A percentile compares a stretch with the other conserved stretches of the same genome.
phyloP scores from a whole-genome alignment of 2,329 filamentous ascomycete species.

The Neonectria hederae region DNA sequence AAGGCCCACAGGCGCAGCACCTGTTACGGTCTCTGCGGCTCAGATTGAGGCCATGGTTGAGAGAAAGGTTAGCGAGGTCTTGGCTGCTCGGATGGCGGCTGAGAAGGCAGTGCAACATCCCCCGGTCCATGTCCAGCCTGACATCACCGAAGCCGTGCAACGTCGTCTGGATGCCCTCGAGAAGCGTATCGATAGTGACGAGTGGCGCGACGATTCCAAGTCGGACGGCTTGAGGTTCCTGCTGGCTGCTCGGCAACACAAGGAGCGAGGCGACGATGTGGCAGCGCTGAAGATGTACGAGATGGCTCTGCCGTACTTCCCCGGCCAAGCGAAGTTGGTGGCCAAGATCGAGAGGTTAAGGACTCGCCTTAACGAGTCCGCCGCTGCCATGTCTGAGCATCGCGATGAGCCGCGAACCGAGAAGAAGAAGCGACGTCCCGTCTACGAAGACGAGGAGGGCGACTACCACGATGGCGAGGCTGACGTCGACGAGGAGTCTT shows the following conservation, averaged over 20 bases:
- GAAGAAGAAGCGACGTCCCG: constrained; percentile 44
- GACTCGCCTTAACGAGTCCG: constrained; percentile 56
- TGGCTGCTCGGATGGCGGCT: constrained; percentile 74
- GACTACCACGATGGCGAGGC: constrained; percentile 53
- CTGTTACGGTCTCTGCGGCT: constrained; percentile 68
- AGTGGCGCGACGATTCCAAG: constrained; percentile 72
- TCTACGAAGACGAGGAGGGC: constrained; percentile 49
- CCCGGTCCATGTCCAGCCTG: constrained; percentile 51
- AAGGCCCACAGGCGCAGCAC: constrained; percentile 40
- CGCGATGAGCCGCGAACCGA: constrained; percentile 38
- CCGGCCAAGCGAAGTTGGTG: constrained; percentile 80
- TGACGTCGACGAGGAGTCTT: constrained; percentile 52
- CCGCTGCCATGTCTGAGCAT: constrained; percentile 23
- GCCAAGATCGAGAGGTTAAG: constrained; percentile 74
- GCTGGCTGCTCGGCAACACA: constrained; percentile 91
- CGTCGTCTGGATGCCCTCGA: constrained; percentile 85
- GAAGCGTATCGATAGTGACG: constrained; percentile 77
- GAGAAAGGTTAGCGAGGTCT: constrained; percentile 87
- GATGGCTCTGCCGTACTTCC: constrained; percentile 84
- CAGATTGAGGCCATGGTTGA: constrained; percentile 93
- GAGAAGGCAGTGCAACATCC: constrained; percentile 49
- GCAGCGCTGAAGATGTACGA: constrained; percentile 88
- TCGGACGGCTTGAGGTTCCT: constrained; percentile 86
- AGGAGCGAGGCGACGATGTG: constrained; percentile 80
- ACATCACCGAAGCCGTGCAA: constrained; percentile 81